These are phyloP conservation scores for Buddleja alternifolia DNA, from an alignment of 257 asterid species.

Conservation along the genomic window DNA sequence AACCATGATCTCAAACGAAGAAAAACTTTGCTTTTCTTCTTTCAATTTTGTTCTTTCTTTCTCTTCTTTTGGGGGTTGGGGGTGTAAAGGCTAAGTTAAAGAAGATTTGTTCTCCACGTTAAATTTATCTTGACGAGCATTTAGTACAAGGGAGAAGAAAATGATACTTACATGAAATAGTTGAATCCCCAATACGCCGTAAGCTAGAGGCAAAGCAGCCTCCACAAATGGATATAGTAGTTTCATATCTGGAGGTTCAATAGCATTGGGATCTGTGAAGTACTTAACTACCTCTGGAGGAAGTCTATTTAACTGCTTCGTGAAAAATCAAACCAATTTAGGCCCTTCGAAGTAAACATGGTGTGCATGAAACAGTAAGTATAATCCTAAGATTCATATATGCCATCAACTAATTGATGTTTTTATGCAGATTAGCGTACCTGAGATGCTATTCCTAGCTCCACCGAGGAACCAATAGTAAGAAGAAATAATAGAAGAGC, in stretches of 20 bases:
- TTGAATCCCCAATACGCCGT: slow-evolving; percentile 89
- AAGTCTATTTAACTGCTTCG: slow-evolving; percentile 73
- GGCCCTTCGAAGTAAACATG: slow-evolving; percentile 22
- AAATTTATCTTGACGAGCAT: not conserved
- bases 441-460: slow-evolving; percentile 93
- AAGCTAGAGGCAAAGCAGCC: slow-evolving; percentile 87
- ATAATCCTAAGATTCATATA: not conserved
- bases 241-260: slow-evolving; percentile 95
- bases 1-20: not conserved
- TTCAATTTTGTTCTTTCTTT: not conserved
- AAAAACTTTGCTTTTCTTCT: not conserved
- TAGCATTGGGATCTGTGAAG: slow-evolving; percentile 92
- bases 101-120: not conserved
- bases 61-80: not conserved
- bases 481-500: slow-evolving; percentile 82
- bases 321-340: slow-evolving; percentile 27
- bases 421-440: slow-evolving; percentile 37
- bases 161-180: slow-evolving; percentile 71
- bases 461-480: slow-evolving; percentile 89
- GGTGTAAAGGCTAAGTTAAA: not conserved
- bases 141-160: slow-evolving; percentile 15
- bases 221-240: slow-evolving; percentile 83
- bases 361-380: slow-evolving; percentile 3
- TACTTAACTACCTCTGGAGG: slow-evolving; percentile 92
- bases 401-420: slow-evolving; percentile 19